Evolutionary conservation across 2,329 filamentous ascomycete species (phyloP).

Genomic region (Botrytis medusae): DNA sequence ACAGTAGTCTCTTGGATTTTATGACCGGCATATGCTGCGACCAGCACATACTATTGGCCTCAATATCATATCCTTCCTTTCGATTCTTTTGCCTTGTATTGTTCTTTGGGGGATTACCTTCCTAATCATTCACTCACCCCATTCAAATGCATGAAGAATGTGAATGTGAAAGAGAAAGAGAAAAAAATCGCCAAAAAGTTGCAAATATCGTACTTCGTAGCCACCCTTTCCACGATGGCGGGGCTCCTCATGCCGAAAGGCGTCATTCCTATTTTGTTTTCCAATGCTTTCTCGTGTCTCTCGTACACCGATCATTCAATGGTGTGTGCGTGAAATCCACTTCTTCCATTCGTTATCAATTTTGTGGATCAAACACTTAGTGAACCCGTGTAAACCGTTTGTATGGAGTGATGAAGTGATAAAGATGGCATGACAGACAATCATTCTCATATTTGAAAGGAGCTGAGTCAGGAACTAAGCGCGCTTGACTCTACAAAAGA

Average conservation of each 20-base stretch:
- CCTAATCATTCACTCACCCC: not conserved
- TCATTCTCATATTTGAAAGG: not conserved
- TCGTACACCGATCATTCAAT: constrained; percentile 1
- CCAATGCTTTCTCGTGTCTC: constrained; percentile 10
- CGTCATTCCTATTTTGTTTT: constrained; percentile 19
- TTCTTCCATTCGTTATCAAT: constrained; percentile 19
- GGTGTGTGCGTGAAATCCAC: constrained; percentile 17
- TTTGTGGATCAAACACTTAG: constrained; percentile 8
- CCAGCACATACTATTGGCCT: not conserved
- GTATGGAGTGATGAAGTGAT: constrained; percentile 17
- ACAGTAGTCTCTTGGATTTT: not conserved
- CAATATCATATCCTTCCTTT: not conserved
- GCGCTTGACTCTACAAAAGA: constrained; percentile 19
- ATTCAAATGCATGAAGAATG: not conserved
- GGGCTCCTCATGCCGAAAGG: constrained; percentile 21
- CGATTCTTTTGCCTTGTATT: not conserved
- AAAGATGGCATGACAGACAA: constrained; percentile 13
- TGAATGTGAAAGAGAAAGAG: not conserved
- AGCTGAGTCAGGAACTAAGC: constrained; percentile 9
- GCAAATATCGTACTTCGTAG: not conserved
- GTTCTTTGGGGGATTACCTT: not conserved
- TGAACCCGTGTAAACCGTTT: constrained; percentile 9
- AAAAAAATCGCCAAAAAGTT: not conserved
- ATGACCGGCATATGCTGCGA: constrained; percentile 19
- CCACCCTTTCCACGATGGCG: constrained; percentile 5